Evolutionary conservation across 345 rosid species (phyloP).

Genomic region (Kernera saxatilis): DNA sequence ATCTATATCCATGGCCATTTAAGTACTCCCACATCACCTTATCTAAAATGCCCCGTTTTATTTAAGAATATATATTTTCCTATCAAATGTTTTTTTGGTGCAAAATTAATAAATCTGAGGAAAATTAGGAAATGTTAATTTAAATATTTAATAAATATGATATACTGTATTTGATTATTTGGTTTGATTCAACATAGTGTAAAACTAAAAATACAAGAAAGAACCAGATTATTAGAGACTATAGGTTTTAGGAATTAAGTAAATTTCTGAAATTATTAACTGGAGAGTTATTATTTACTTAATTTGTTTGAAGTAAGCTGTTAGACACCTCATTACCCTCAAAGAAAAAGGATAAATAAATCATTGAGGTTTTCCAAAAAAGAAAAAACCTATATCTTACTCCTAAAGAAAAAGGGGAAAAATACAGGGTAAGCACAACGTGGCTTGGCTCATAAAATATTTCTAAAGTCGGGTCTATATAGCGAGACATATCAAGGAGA

Average conservation of each 20-base stretch:
- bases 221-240: background rate
- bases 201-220: background rate
- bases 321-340: background rate
- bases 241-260: background rate
- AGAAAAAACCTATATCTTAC: background rate
- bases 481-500: background rate
- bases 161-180: background rate
- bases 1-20: background rate
- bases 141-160: background rate
- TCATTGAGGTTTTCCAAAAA: background rate
- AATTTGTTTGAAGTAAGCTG: background rate
- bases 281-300: background rate
- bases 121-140: background rate
- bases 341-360: background rate
- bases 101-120: background rate
- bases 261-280: background rate
- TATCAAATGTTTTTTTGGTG: background rate
- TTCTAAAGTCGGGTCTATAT: background rate
- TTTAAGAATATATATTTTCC: too few species aligned
- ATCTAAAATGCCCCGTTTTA: too few species aligned
- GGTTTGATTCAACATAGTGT: background rate
- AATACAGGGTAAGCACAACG: conserved; percentile 15
- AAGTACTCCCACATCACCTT: background rate
- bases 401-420: background rate
- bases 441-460: conserved; percentile 10